Base-by-base conservation (phyloP, 768 basidiomycete species). In the Tulasnella sp. region DNA sequence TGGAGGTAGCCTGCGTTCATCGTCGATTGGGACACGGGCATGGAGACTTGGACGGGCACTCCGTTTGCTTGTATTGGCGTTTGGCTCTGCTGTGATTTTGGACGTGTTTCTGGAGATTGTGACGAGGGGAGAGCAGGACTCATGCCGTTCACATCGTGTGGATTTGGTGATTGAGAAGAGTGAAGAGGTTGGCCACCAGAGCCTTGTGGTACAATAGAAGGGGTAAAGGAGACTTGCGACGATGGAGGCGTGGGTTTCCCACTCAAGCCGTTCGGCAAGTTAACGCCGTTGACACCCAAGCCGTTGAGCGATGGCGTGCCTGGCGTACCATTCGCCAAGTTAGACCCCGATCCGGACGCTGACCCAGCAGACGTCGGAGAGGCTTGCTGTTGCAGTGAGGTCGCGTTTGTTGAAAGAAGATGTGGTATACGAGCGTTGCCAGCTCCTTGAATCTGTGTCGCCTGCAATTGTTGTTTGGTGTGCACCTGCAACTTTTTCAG, bases 31-130 rank as follows among this genome's bases (percentile, higher is more conserved):
- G 19, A 19, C 8, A 48, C n/a, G 19, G 46, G 34, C 46, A 48
- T 48, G 8, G 46, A 32, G 4, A 48, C 46, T 25, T 25, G 46
- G 9, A 48, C 46, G 21, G 29, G 46, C 27, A 32, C 12, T 48
- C 46, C 46, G 46, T 48, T 48, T 25, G 34, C 46, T 48, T 48
- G 46, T 4, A n/a, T n/a, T n/a, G n/a, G n/a, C n/a, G 46, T n/a
- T 17, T 29, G 12, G 46, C 27, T 29, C 46, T 48, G 46, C 23
- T 48, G 46, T 8, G 46, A 48, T 12, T 48, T 48, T 15, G 46
- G 46, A 2, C 46, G 46, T n/a, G 34, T 32, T n/a, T 29, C 21
- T 2, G 46, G 46, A 9, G 46, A 48, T 25, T 25, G 29, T 7
- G 46, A 32, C 14, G 46, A 48, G 21, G 46, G n/a, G n/a, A 29